phyloP scores from a whole-genome alignment of 2,329 filamentous ascomycete species.

The Sporothrix humicola region DNA sequence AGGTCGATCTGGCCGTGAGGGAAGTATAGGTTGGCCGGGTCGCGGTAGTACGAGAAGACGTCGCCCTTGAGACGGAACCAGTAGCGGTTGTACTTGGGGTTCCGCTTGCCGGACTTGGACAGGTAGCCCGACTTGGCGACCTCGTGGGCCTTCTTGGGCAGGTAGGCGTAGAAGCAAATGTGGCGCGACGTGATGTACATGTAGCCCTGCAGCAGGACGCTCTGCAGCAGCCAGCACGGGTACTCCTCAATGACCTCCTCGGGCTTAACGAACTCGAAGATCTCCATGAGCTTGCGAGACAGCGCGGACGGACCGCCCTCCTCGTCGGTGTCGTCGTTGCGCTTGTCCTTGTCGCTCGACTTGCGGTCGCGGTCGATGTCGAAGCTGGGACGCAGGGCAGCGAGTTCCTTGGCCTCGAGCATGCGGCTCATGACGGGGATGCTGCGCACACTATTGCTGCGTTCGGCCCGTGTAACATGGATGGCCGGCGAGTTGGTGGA shows the following conservation, averaged over 20 bases:
- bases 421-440: constrained; percentile 78
- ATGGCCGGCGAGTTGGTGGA: constrained; percentile 39
- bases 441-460: constrained; percentile 45
- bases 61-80: constrained; percentile 95
- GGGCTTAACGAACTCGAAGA: constrained; percentile 79
- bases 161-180: constrained; percentile 95
- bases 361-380: constrained; percentile 58
- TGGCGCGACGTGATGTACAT: constrained; percentile 94
- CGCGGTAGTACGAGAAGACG: constrained; percentile 86
- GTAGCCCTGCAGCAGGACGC: constrained; percentile 88
- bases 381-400: constrained; percentile 59
- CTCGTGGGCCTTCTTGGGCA: constrained; percentile 87
- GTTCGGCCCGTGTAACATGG: constrained; percentile 45
- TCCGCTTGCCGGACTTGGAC: constrained; percentile 84
- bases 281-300: constrained; percentile 75
- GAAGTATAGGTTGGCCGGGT: constrained; percentile 86
- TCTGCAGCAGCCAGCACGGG: constrained; percentile 91
- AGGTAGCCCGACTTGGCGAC: constrained; percentile 87
- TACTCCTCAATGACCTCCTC: constrained; percentile 93
- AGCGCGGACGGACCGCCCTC: constrained; percentile 62
- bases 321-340: constrained; percentile 36
- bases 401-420: constrained; percentile 72
- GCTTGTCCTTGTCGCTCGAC: constrained; percentile 47
- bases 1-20: constrained; percentile 91
- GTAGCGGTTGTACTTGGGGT: constrained; percentile 84